These are phyloP conservation scores for Ophiostoma montium DNA, from an alignment of 2,329 filamentous ascomycete genomes.

Conservation along the genomic window DNA sequence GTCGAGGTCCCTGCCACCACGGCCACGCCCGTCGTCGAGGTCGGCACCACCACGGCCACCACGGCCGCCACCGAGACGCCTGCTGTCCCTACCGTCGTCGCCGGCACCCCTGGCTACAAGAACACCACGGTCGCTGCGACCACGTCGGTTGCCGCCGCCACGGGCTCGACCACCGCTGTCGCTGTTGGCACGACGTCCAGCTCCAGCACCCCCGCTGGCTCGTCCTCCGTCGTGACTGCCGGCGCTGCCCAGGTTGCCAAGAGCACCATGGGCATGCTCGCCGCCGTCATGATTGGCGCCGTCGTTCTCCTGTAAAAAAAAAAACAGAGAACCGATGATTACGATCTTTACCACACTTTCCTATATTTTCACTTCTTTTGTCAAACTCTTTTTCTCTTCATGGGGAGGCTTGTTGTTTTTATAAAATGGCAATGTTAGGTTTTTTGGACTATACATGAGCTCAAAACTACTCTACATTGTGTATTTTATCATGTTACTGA, in stretches of 20 bases:
- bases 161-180: neutral
- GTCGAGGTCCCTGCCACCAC: neutral
- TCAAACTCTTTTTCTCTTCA: neutral
- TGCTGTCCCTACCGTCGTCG: neutral
- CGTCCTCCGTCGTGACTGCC: slow-evolving; percentile 3
- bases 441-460: neutral
- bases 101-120: neutral
- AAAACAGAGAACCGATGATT: slow-evolving; percentile 17
- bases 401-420: neutral
- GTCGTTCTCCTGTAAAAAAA: slow-evolving; percentile 5
- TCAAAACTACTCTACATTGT: neutral
- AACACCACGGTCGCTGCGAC: neutral
- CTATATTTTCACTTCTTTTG: neutral
- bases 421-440: neutral
- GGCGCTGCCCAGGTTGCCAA: slow-evolving; percentile 1
- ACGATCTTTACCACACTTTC: slow-evolving; percentile 16
- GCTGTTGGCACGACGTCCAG: neutral
- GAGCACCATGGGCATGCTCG: neutral
- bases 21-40: neutral
- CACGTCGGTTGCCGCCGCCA: neutral
- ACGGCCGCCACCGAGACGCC: neutral
- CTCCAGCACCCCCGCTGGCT: neutral
- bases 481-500: neutral
- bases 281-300: slow-evolving; percentile 2
- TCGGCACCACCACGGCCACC: neutral